Base-by-base conservation (phyloP, 1,284 basidiomycete species). In the Apiotrichum veenhuisii region DNA sequence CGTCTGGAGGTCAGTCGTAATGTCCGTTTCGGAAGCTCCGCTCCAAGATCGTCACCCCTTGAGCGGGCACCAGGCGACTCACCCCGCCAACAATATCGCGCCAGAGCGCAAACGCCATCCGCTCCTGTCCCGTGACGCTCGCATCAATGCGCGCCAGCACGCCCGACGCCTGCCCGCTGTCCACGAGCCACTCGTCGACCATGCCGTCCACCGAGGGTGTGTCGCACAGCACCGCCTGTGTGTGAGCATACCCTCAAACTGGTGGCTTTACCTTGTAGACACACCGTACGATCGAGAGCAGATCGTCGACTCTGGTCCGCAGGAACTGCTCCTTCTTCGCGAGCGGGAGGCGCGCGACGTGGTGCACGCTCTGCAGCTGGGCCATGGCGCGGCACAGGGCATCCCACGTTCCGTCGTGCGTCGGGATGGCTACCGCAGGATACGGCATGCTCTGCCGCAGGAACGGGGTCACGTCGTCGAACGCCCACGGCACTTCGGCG, bases 371-470 rank as follows among this genome's bases (percentile, higher is more conserved):
- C 23, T 47, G 44, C 30, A 58, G 34, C 27, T 58, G 50, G 7
- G 30, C 25, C 9, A 47, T 26, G 8, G 54, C 57, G 12, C 17
- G 72, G 7, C 77, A 71, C 2, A 89, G 62, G 0, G 78, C 73
- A 18, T 78, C 65, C 83, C 86, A 89, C 0, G 81, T 82, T 4
- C 80, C 71, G 15, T 78, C 72, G 44, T 81, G 77, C 1, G 79
- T 63, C 0, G 84, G 84, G 0, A 87, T 68, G 5, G 80, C 72
- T 18, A 88, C 77, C 3, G 84, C 76, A 17, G 85, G 83, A 9
- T 89, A 82, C 0, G 91, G 91, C 69, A 89, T 85, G 59, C 83
- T 84, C 38, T 85, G 86, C 26, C 85, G 85, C 0, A 93, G 79
- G 47, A 82, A 80, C 8, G 88, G 83, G 2, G 83, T 82, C 48